Conservation (phyloP, 2,329 filamentous ascomycete species). For the Colletotrichum incanum region DNA sequence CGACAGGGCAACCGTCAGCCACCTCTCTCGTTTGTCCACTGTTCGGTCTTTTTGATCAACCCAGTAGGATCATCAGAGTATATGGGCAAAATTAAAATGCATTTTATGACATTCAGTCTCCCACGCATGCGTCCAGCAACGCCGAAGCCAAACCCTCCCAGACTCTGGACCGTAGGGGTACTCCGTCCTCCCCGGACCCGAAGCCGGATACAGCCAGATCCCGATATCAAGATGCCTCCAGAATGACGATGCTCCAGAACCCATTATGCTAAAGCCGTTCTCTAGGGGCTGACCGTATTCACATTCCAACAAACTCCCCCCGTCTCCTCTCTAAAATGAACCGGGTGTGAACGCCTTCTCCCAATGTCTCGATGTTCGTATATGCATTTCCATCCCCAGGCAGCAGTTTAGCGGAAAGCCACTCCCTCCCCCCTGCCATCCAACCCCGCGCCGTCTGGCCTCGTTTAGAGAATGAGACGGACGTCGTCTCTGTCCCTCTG, state of each 20-base stretch:
- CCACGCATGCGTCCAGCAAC: neutral
- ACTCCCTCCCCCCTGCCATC: neutral
- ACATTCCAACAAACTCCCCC: neutral
- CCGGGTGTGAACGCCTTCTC: neutral
- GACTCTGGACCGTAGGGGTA: neutral
- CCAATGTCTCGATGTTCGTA: neutral
- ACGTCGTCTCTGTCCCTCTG: neutral
- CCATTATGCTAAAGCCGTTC: neutral
- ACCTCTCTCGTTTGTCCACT: too few species aligned
- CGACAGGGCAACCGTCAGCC: slow-evolving; percentile 16
- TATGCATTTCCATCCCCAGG: neutral
- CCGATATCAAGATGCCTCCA: neutral
- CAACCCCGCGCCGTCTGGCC: neutral
- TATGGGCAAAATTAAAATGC: too few species aligned
- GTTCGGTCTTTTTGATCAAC: neutral
- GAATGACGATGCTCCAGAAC: neutral
- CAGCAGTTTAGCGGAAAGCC: slow-evolving; percentile 1
- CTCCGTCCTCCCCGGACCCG: neutral
- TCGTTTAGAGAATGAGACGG: neutral
- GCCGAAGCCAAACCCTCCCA: neutral
- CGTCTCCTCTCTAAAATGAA: neutral
- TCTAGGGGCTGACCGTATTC: neutral
- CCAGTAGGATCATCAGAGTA: neutral
- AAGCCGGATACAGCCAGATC: too few species aligned
- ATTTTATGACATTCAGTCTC: too few species aligned